A percentile compares a stretch with the other conserved stretches of the same genome.
Conservation (phyloP, 164 flowering plant genomes). For the Kingdonia uniflora region DNA sequence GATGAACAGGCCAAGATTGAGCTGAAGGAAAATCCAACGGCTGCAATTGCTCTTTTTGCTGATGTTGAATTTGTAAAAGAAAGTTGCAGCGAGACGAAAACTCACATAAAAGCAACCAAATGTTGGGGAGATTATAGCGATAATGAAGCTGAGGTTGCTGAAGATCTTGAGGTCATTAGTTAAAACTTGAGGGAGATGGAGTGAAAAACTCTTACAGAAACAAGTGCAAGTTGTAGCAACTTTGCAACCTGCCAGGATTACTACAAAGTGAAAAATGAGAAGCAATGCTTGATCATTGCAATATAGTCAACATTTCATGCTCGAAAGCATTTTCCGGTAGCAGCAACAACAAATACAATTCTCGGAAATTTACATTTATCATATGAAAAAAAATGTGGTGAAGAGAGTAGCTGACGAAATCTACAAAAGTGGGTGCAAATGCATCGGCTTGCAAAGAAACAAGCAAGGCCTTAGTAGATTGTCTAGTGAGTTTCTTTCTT, state of each 20-base stretch:
- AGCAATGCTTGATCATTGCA: not conserved
- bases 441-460: too few relatives aligned
- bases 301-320: not conserved
- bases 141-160: constrained; percentile 50
- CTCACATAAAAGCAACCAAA: constrained; percentile 33
- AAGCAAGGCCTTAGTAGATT: too few relatives aligned
- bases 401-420: too few relatives aligned
- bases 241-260: constrained; percentile 3
- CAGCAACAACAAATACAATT: too few relatives aligned
- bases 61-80: constrained; percentile 17
- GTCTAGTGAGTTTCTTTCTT: too few relatives aligned
- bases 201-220: not conserved
- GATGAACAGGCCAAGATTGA: constrained; percentile 17
- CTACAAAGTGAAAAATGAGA: constrained; percentile 2
- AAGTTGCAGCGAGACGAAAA: constrained; percentile 10
- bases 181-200: not conserved
- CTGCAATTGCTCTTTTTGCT: constrained; percentile 4
- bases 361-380: too few relatives aligned
- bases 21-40: constrained; percentile 19
- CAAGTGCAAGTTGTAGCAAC: constrained; percentile 2
- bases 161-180: constrained; percentile 17
- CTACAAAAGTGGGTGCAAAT: too few relatives aligned
- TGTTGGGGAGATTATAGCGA: constrained; percentile 89
- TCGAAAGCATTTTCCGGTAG: too few relatives aligned
- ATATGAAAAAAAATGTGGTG: too few relatives aligned